These are phyloP conservation scores for Aspergillus haitiensis DNA, from an alignment of 495 filamentous ascomycete genomes.

Conservation along the genomic window DNA sequence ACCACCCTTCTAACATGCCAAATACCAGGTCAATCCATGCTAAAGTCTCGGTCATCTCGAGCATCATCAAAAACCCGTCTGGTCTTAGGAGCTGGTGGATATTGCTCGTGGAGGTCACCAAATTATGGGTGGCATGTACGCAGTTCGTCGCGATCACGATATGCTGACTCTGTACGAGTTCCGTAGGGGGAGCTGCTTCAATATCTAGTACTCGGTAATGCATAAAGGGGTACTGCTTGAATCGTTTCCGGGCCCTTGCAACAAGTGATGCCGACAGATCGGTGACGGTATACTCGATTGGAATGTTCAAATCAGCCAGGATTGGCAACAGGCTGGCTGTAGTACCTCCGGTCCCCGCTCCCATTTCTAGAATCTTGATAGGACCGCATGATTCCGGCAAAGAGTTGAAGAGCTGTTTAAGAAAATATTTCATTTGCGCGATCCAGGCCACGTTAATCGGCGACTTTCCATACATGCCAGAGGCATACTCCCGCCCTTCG, in stretches of 20 bases:
- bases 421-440: conserved; percentile 11
- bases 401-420: conserved; percentile 3
- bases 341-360: conserved; percentile 48
- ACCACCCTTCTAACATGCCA: conserved; percentile 53
- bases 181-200: conserved; percentile 32
- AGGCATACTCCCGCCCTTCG: conserved; percentile 28
- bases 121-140: conserved; percentile 48
- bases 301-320: conserved; percentile 10
- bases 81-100: conserved; percentile 36
- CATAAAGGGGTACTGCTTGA: conserved; percentile 35
- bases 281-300: conserved; percentile 49
- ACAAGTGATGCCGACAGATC: conserved; percentile 47
- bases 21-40: conserved; percentile 48
- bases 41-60: conserved; percentile 46
- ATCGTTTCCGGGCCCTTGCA: conserved; percentile 31
- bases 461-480: conserved; percentile 31
- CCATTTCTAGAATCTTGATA: conserved; percentile 44
- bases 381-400: background rate
- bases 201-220: conserved; percentile 40
- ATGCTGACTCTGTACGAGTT: conserved; percentile 32
- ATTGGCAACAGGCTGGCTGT: conserved; percentile 27
- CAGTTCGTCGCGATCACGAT: conserved; percentile 48
- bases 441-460: conserved; percentile 26
- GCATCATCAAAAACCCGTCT: conserved; percentile 43
- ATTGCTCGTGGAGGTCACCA: conserved; percentile 29